phyloP scores from a whole-genome alignment of 495 filamentous ascomycete genomes.

The Podospora tetraspora region DNA sequence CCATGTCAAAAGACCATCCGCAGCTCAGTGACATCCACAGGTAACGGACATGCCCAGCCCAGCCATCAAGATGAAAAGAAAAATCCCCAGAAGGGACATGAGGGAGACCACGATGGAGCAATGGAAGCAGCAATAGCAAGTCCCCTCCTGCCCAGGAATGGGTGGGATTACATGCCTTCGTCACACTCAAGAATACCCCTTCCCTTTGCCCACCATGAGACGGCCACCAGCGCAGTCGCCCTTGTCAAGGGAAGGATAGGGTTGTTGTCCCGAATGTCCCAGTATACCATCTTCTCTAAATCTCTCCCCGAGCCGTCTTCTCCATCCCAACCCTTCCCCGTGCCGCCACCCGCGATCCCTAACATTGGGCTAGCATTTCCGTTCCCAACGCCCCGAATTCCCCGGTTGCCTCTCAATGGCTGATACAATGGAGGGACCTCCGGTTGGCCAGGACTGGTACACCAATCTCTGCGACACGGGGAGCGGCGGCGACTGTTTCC shows the following conservation, averaged over 20 bases:
- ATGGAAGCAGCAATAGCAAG: background rate
- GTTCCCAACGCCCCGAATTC: background rate
- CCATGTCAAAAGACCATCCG: background rate
- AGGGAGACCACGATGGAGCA: background rate
- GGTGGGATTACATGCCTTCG: background rate
- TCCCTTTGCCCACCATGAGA: background rate
- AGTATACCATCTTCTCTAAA: background rate
- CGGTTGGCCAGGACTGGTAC: constrained; percentile 14
- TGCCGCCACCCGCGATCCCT: background rate
- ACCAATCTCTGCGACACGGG: constrained; percentile 19
- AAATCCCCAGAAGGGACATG: background rate
- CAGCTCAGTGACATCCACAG: background rate
- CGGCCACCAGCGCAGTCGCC: background rate
- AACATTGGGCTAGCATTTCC: background rate
- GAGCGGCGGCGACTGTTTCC: constrained; percentile 16
- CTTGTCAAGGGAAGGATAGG: too few relatives aligned
- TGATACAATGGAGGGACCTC: background rate
- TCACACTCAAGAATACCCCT: background rate
- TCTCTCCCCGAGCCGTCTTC: background rate
- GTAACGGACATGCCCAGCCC: background rate
- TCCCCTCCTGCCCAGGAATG: background rate
- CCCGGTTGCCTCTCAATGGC: background rate
- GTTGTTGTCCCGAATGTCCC: background rate
- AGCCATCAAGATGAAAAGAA: background rate
- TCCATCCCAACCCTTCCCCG: background rate